Evolutionary conservation across 495 filamentous ascomycete genomes (phyloP), one percentile per base, ranked within the genome.

Genomic region (Xanthoparmelia taractica): DNA sequence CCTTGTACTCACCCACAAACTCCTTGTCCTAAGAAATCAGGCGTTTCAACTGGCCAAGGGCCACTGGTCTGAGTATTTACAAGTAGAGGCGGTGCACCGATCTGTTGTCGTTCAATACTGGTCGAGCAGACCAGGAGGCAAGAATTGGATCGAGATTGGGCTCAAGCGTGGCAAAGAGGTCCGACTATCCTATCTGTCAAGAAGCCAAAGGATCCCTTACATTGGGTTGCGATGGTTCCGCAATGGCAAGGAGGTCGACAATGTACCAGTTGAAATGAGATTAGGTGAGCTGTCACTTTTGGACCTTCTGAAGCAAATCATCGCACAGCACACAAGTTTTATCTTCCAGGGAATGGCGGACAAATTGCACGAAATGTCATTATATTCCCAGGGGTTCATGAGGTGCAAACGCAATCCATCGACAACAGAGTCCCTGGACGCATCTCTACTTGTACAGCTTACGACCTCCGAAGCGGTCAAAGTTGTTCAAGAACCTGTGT

Each of bases 111-210:
- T 98, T 58, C 92, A 97, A 65, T 98, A 98, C 72, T 98, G 94
- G 94, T 73, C 81, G 23, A 78, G 84, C 45, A 82, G 83, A 61
- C 75, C 82, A 34, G 83, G 82, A 15, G 74, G 79, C 6, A 95
- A 91, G 76, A 94, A 84, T 72, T 97, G 94, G 92, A 78, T 97
- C 54, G 87, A 96, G 48, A 79, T 97, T n/a, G 91, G 90, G 3
- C 78, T 94, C 34, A 77, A 82, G 63, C 88, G 89, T 68, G 84
- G 85, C 47, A 83, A 73, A 67, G 65, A 75, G 65, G 50, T 63
- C 65, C 41, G 65, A 61, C 40, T 74, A 73, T 58, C 72, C 63
- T 41, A 78, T 70, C 64, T 69, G 68, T 54, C 72, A 75, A 52
- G 85, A 73, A 69, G 62, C 29, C 65, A 70, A 38, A 60, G 68